Evolutionary conservation across 2,329 filamentous ascomycete species (phyloP).

Genomic region (Trichoderma gracile): DNA sequence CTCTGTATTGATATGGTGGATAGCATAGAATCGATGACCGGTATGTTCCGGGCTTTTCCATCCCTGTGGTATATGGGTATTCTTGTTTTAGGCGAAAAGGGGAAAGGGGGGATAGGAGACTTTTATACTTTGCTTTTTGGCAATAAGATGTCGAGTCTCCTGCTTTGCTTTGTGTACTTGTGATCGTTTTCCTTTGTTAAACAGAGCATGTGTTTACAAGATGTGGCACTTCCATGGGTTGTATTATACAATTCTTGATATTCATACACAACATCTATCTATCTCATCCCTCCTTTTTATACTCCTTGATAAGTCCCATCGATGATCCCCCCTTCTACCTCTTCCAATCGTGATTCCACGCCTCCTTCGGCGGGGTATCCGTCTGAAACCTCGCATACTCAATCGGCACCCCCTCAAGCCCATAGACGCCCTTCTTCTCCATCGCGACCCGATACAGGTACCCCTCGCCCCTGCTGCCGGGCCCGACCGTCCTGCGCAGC

Average conservation of each 20-base stretch:
- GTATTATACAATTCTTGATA: slow-evolving; percentile 25
- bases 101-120: not conserved
- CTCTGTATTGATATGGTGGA: slow-evolving; percentile 39
- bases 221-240: not conserved
- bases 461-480: slow-evolving; percentile 60
- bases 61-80: slow-evolving; percentile 17
- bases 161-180: not conserved
- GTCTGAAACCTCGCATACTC: slow-evolving; percentile 87
- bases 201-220: not conserved
- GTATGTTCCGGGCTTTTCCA: slow-evolving; percentile 14
- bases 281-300: slow-evolving; percentile 4
- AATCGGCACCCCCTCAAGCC: slow-evolving; percentile 73
- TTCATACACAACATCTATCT: slow-evolving; percentile 17
- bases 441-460: slow-evolving; percentile 84
- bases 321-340: slow-evolving; percentile 46
- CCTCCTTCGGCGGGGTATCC: slow-evolving; percentile 72
- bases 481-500: slow-evolving; percentile 62
- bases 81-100: slow-evolving; percentile 10
- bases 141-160: slow-evolving; percentile 32
- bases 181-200: not conserved
- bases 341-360: slow-evolving; percentile 97
- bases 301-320: too few species aligned
- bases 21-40: slow-evolving; percentile 31
- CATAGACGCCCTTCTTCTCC: slow-evolving; percentile 85
- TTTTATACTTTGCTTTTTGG: slow-evolving; percentile 15